A percentile compares a stretch with the other conserved stretches of the same genome.
Conservation (phyloP, 129 eudicot genomes). For the Erigeron canadensis region DNA sequence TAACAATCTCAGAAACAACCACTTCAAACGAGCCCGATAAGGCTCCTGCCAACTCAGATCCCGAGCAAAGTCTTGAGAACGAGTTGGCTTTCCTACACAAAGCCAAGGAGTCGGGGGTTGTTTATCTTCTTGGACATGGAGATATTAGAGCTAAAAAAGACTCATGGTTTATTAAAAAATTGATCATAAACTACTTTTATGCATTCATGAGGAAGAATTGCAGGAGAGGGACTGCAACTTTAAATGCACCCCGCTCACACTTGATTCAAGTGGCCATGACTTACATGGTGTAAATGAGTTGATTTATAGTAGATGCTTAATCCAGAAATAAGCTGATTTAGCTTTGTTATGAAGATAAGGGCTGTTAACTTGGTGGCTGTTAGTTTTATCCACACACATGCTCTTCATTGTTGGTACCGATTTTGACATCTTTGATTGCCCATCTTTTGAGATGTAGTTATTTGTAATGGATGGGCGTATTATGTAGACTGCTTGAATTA, state of each 20-base stretch:
- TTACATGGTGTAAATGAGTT: slow-evolving; percentile 65
- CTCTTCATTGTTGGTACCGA: slow-evolving; percentile 31
- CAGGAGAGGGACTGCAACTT: slow-evolving; percentile 82
- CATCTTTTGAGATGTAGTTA: slow-evolving; percentile 31
- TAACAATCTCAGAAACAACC: slow-evolving; percentile 43
- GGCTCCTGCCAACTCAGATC: slow-evolving; percentile 38
- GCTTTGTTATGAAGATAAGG: slow-evolving; percentile 7
- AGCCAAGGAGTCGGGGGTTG: slow-evolving; percentile 89
- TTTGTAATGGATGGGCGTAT: slow-evolving; percentile 16
- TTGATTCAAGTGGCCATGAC: slow-evolving; percentile 91
- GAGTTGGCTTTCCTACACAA: slow-evolving; percentile 77
- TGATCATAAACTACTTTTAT: slow-evolving; percentile 83
- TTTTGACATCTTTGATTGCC: slow-evolving; percentile 27
- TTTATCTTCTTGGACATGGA: slow-evolving; percentile 93
- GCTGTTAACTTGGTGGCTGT: slow-evolving; percentile 13
- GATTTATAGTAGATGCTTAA: not conserved
- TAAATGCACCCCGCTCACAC: slow-evolving; percentile 84
- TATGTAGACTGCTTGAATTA: not conserved
- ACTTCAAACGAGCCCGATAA: slow-evolving; percentile 34
- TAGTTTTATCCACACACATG: slow-evolving; percentile 17
- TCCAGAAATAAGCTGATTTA: slow-evolving; percentile 25
- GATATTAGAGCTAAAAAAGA: slow-evolving; percentile 87
- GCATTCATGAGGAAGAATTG: slow-evolving; percentile 85
- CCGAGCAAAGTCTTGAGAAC: slow-evolving; percentile 75
- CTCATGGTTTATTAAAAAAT: slow-evolving; percentile 89